Conservation (phyloP, 495 filamentous ascomycete species). For the Aspergillus egyptiacus region DNA sequence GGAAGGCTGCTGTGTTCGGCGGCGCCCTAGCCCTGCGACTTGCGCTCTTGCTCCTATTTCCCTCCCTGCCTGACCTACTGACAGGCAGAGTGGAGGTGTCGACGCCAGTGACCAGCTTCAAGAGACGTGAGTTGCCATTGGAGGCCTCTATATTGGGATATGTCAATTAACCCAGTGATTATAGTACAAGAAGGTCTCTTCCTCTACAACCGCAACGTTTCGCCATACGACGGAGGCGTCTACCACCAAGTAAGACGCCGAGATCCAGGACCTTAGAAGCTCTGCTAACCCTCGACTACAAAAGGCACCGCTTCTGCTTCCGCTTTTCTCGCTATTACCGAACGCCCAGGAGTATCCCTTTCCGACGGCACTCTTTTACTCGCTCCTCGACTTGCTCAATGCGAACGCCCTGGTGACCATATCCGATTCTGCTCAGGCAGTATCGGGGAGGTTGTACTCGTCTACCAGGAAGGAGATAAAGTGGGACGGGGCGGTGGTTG, state of each 20-base stretch:
- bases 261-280: not conserved
- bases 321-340: slow-evolving; percentile 83
- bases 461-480: slow-evolving; percentile 71
- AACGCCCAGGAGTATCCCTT: slow-evolving; percentile 56
- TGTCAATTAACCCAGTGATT: not conserved
- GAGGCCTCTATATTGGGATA: not conserved
- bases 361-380: slow-evolving; percentile 74
- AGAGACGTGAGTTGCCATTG: slow-evolving; percentile 61
- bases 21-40: slow-evolving; percentile 75
- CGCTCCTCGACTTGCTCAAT: slow-evolving; percentile 72
- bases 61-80: slow-evolving; percentile 76
- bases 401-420: slow-evolving; percentile 79
- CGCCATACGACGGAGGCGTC: slow-evolving; percentile 94
- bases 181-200: slow-evolving; percentile 94
- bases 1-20: slow-evolving; percentile 67
- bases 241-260: slow-evolving; percentile 70
- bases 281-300: slow-evolving; percentile 3
- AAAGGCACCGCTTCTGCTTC: slow-evolving; percentile 81
- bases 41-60: slow-evolving; percentile 73
- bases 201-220: slow-evolving; percentile 92
- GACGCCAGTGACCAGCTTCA: slow-evolving; percentile 95
- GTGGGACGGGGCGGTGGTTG: slow-evolving; percentile 72
- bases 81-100: slow-evolving; percentile 93
- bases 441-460: slow-evolving; percentile 62
- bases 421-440: slow-evolving; percentile 73